These are phyloP conservation scores for Sonneratia caseolaris DNA, from an alignment of 345 rosid genomes.

Conservation along the genomic window DNA sequence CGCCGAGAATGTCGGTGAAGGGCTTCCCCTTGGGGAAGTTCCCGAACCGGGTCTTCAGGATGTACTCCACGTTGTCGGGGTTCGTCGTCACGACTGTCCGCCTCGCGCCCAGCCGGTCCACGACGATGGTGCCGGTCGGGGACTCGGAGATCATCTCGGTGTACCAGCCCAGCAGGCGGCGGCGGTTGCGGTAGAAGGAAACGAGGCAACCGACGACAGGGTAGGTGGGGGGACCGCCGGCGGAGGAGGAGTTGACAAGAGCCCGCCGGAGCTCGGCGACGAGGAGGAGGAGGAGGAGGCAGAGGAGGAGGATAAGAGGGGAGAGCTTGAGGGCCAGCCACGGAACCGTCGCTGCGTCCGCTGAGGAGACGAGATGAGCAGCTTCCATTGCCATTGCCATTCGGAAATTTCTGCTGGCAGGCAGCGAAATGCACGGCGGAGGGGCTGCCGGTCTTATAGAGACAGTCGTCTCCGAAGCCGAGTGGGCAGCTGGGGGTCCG, in stretches of 20 bases:
- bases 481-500: not conserved
- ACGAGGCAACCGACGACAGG: conserved; percentile 61
- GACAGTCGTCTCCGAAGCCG: not conserved
- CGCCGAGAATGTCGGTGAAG: conserved; percentile 9
- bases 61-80: conserved; percentile 13
- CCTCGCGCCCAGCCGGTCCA: conserved; percentile 45
- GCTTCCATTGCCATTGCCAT: not conserved
- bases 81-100: conserved; percentile 39
- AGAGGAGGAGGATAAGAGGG: conserved; percentile 8
- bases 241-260: not conserved
- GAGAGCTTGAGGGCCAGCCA: conserved; percentile 1
- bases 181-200: conserved; percentile 49
- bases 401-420: not conserved
- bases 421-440: not conserved
- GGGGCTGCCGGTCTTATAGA: not conserved
- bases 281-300: conserved; percentile 5
- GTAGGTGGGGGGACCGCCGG: conserved; percentile 32
- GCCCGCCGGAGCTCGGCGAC: conserved; percentile 5
- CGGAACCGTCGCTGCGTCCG: not conserved
- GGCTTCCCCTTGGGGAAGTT: conserved; percentile 10
- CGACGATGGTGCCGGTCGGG: conserved; percentile 42
- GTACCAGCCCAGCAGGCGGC: conserved; percentile 66
- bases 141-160: conserved; percentile 49
- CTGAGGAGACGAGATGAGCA: not conserved
- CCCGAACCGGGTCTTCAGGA: conserved; percentile 11